Base-by-base conservation (phyloP, 225 moss, liverwort and hornwort species). In the Neckera pumila region DNA sequence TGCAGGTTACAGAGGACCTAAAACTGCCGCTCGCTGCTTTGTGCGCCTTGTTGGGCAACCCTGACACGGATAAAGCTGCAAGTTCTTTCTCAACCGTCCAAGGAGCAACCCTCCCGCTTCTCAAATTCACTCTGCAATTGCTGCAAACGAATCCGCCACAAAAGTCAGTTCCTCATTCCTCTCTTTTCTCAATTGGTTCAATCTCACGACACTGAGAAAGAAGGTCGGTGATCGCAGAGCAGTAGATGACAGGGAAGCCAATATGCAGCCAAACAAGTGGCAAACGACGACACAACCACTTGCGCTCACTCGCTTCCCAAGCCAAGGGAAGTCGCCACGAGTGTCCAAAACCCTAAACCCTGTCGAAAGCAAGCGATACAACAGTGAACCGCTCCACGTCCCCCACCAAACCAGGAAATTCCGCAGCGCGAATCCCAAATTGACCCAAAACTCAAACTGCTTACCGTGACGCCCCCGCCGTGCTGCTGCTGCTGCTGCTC, bases 271-370 rank as follows among this genome's bases (percentile, higher is more conserved):
- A n/a, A 70, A 6, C 60, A 54, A 81, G 47, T 31, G 56, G 51
- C 43, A 59, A 43, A 25, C 23, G 36, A 34, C 34, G 43, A 60
- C 43, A 77, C 62, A 16, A 4, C 43, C 25, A 45, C 61, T 49
- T 33, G 12, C 43, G 25, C n/a, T 85, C 79, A 40, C 12, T 59
- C 36, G 61, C 76, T 77, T 54, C 38, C 21, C 69, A 60, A 54
- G 60, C 17, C n/a, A 53, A 59, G 28, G 33, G 6, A 60, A 76
- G 42, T 25, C 64, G 58, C 80, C 82, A 63, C 21, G 17, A 79
- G 45, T 59, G 42, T 23, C 80, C 80, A 77, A 87, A 92, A 92
- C 92, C 92, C 90, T 89, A 90, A 90, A 89, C 89, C 90, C 88
- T 83, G 66, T 83, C 12, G 14, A n/a, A 60, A 69, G 51, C 38